These are phyloP conservation scores for Tetradesmus obliquus DNA, from an alignment of 139 green algal species.

Conservation along the genomic window DNA sequence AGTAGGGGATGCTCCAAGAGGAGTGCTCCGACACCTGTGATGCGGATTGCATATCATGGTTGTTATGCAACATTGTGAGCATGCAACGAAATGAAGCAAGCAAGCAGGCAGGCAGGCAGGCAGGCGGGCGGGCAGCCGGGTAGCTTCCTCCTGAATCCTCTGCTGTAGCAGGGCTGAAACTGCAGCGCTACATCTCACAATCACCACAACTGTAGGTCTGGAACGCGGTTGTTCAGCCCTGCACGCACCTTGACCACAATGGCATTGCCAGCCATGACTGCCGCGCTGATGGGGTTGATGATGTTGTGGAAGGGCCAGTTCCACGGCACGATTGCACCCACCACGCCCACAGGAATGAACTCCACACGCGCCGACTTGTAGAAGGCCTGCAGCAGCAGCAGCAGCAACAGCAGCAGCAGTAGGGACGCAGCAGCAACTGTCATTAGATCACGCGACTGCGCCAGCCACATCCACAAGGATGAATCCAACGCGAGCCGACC, in stretches of 20 bases:
- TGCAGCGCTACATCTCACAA: too few species aligned
- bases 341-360: conserved; percentile 93
- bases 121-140: neutral
- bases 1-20: conserved; percentile 78
- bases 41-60: neutral
- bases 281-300: conserved; percentile 95
- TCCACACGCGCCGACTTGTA: conserved; percentile 96
- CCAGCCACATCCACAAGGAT: conserved; percentile 94
- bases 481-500: conserved; percentile 92
- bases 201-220: too few species aligned
- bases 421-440: neutral
- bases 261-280: conserved; percentile 94
- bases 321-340: conserved; percentile 98
- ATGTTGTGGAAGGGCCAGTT: conserved; percentile 99
- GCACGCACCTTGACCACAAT: conserved; percentile 91
- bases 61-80: neutral
- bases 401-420: neutral
- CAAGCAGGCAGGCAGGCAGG: neutral
- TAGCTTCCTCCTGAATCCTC: neutral
- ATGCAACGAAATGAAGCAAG: neutral
- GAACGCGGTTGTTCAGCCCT: too few species aligned
- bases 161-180: too few species aligned
- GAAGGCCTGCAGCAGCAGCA: conserved; percentile 80
- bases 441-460: conserved; percentile 82
- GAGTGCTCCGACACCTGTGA: conserved; percentile 45